Conservation (phyloP, 2,329 filamentous ascomycete genomes). For the Hypoxylon sp. region DNA sequence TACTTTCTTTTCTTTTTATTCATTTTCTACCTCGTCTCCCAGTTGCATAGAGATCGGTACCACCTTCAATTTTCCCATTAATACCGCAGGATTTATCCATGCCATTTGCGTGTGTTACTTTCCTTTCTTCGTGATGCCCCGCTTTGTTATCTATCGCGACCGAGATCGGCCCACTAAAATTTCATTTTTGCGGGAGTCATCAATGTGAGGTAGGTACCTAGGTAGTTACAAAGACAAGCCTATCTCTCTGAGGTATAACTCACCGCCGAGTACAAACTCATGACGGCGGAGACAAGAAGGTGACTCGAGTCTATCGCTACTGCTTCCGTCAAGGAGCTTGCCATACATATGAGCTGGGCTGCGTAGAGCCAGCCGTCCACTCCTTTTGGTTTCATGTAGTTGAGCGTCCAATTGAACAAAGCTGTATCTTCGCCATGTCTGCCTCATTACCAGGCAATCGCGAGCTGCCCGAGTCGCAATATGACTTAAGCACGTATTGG, state of each 20-base stretch:
- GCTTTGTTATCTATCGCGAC: slow-evolving; percentile 30
- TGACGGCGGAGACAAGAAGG: slow-evolving; percentile 7
- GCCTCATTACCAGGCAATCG: slow-evolving; percentile 75
- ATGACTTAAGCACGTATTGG: slow-evolving; percentile 94
- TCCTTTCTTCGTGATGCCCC: slow-evolving; percentile 15
- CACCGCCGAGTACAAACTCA: slow-evolving; percentile 5
- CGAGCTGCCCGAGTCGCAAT: slow-evolving; percentile 90
- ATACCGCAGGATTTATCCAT: neutral
- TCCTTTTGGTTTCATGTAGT: slow-evolving; percentile 22
- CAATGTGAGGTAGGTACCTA: too few species aligned
- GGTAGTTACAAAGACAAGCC: slow-evolving; percentile 19
- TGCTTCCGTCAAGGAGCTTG: slow-evolving; percentile 2
- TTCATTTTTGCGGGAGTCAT: slow-evolving; percentile 14
- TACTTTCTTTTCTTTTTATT: neutral
- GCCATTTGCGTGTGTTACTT: neutral
- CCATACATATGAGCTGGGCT: slow-evolving; percentile 20
- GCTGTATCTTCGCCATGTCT: slow-evolving; percentile 64
- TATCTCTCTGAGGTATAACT: slow-evolving; percentile 4
- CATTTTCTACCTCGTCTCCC: neutral
- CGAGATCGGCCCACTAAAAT: slow-evolving; percentile 41
- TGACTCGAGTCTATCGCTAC: slow-evolving; percentile 1
- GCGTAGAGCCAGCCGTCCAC: slow-evolving; percentile 32
- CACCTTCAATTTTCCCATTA: neutral
- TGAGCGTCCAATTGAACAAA: slow-evolving; percentile 29
- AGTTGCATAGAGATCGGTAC: neutral